Evolutionary conservation across 140 eudicot genomes (phyloP).

Genomic region (Cichorium intybus): DNA sequence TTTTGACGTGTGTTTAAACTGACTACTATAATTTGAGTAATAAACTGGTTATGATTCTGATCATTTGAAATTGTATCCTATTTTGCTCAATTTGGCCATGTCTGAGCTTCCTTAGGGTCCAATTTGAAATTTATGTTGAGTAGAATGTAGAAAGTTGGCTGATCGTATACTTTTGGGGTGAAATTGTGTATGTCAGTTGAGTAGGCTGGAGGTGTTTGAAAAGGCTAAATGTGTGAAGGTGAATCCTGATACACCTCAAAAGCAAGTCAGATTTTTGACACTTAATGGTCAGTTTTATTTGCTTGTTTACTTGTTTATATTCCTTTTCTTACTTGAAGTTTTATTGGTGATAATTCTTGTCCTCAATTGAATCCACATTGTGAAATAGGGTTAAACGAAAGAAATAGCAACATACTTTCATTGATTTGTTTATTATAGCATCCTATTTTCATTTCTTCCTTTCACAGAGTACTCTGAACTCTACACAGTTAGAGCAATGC

Average conservation of each 20-base stretch:
- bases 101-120: not conserved
- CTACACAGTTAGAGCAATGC: no score
- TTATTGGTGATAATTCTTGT: not conserved
- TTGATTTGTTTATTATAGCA: no score
- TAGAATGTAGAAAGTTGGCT: not conserved
- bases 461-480: no score
- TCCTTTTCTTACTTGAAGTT: not conserved
- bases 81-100: not conserved
- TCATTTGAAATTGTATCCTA: not conserved
- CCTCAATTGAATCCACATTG: no score
- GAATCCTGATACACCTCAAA: slow-evolving; percentile 97
- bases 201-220: slow-evolving; percentile 69
- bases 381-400: no score
- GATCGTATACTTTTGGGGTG: not conserved
- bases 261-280: slow-evolving; percentile 90
- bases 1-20: not conserved
- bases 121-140: not conserved
- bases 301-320: not conserved
- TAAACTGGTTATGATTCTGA: not conserved
- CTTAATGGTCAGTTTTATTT: slow-evolving; percentile 61
- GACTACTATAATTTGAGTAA: not conserved
- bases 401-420: no score
- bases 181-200: slow-evolving; percentile 46
- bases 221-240: slow-evolving; percentile 88
- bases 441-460: no score